A percentile compares a stretch with the other conserved stretches of the same genome.
Conservation (phyloP, 345 rosid species). For the Kernera saxatilis region DNA sequence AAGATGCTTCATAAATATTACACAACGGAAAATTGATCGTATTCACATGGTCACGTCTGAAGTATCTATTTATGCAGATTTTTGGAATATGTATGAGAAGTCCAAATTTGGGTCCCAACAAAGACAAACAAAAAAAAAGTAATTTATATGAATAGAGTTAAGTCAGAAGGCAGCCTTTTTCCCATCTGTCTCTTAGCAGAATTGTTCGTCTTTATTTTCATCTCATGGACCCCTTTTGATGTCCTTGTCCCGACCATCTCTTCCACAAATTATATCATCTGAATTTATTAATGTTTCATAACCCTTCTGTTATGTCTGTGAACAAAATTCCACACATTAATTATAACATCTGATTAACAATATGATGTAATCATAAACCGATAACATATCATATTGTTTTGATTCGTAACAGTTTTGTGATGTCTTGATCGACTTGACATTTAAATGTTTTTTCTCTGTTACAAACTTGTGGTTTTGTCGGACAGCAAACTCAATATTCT, state of each 20-base stretch:
- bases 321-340: neutral
- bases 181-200: constrained; percentile 17
- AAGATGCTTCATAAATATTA: constrained; percentile 4
- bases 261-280: constrained; percentile 23
- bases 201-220: constrained; percentile 23
- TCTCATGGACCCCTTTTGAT: constrained; percentile 23
- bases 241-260: constrained; percentile 32
- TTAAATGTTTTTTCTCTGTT: neutral
- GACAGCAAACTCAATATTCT: constrained; percentile 12
- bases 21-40: constrained; percentile 2
- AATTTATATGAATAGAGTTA: constrained; percentile 12
- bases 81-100: constrained; percentile 28
- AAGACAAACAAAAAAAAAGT: neutral
- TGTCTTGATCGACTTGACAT: constrained; percentile 10
- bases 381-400: neutral
- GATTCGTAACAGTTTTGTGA: neutral
- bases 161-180: constrained; percentile 30
- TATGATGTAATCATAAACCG: neutral
- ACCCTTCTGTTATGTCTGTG: neutral
- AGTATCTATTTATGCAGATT: constrained; percentile 11
- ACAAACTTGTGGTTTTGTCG: constrained; percentile 18
- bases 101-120: constrained; percentile 21
- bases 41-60: constrained; percentile 24
- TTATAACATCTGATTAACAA: neutral
- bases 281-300: constrained; percentile 8